Conservation (phyloP, 75 land plant species). For the Pinus albicaulis region DNA sequence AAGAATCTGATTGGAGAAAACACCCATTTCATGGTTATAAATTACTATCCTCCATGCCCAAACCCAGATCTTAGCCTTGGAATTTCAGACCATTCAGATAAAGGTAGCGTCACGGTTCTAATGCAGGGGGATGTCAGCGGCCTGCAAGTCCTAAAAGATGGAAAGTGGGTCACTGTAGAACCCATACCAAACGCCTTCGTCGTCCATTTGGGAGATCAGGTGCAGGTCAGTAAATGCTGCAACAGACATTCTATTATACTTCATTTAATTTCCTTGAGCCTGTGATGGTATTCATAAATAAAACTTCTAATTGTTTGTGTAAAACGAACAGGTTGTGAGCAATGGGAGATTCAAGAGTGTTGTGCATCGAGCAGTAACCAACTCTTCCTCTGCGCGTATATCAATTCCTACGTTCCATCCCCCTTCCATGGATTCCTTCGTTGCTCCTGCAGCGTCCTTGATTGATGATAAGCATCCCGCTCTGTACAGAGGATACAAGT, state of each 20-base stretch:
- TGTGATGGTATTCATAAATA: no score
- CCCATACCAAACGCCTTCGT: slow-evolving; percentile 29
- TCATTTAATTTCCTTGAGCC: no score
- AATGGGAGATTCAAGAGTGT: slow-evolving; percentile 36
- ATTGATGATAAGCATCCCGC: slow-evolving; percentile 19
- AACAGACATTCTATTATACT: no score
- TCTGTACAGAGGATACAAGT: slow-evolving; percentile 18
- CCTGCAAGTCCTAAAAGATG: slow-evolving; percentile 27
- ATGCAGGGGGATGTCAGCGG: slow-evolving; percentile 28
- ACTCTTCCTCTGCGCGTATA: slow-evolving; percentile 15
- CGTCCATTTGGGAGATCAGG: slow-evolving; percentile 28
- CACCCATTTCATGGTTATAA: no score
- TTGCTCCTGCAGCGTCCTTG: slow-evolving; percentile 28
- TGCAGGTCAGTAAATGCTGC: no score
- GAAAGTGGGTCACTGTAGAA: slow-evolving; percentile 24
- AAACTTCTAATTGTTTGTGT: no score
- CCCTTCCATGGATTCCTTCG: slow-evolving; percentile 18
- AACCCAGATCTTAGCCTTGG: no score
- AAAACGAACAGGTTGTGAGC: slow-evolving; percentile 33
- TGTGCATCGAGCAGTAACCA: slow-evolving; percentile 42
- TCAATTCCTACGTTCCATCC: slow-evolving; percentile 19
- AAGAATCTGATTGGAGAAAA: no score
- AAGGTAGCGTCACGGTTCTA: slow-evolving; percentile 23
- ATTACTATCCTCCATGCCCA: no score
- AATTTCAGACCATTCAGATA: slow-evolving; percentile 17